Evolutionary conservation across 495 filamentous ascomycete genomes (phyloP), one percentile per base, ranked within the genome.

Genomic region (Trichoderma reesei): DNA sequence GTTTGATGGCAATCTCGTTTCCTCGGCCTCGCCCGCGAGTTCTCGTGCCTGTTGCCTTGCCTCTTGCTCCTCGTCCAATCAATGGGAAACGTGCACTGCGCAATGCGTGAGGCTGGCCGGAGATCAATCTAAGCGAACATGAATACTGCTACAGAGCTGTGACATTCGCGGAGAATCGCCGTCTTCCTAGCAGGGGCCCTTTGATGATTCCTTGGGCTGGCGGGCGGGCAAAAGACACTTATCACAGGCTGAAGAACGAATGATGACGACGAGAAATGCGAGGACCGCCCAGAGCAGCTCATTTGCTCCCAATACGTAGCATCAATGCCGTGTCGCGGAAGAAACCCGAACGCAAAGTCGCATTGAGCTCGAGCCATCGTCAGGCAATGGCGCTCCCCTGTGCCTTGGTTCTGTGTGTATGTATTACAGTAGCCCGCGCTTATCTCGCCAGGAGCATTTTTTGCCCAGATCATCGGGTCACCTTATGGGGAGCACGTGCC

Each of bases 1-100:
- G 51, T 56, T 56, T 56, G 11, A 56, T 34, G 51, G 26, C 51
- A 2, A 56, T 56, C 11, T 33, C 9, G 26, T 34, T 34, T 56
- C 31, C 11, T 54, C 51, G 51, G 51, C 51, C 51, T 33, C 51
- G 51, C 51, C 51, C 51, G 46, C 46, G 51, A 56, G 51, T 26
- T 26, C 51, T 56, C 20, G 3, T 56, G 51, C 42, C 42, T 14
- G 10, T 5, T 34, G 9, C 48, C 20, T 13, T 56, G 51, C 42
- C 42, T 14, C 42, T 5, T 34, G 26, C 48, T 13, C 11, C 26
- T 33, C 8, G 26, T 56, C 51, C 51, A 56, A 56, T 56, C 51
- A 56, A n/a, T 56, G 51, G 26, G 13, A 31, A 56, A 56, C 51
- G 51, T 56, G 51, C 51, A 33, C 3, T 10, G 31, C 14, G 14